phyloP scores from a whole-genome alignment of 176 grass and related monocot genomes.

The Tuctoria greenei region DNA sequence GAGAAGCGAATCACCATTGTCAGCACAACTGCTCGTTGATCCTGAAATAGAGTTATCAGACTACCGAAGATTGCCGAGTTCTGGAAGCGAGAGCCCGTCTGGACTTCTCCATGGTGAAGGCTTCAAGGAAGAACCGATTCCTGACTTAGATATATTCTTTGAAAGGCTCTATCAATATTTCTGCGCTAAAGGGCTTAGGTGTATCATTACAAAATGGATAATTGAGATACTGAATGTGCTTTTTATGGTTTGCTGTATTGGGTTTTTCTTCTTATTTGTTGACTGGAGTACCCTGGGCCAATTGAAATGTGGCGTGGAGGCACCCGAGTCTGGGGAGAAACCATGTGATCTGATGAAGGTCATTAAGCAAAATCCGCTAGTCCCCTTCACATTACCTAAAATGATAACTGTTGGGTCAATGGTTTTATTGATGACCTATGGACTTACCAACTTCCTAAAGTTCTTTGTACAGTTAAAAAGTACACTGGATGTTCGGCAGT shows the following conservation, averaged over 20 bases:
- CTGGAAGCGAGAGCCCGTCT: constrained; percentile 71
- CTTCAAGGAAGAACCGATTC: constrained; percentile 58
- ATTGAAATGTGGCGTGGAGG: constrained; percentile 88
- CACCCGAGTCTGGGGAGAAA: constrained; percentile 79
- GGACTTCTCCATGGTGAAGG: constrained; percentile 75
- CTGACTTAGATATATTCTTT: constrained; percentile 91
- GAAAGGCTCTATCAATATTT: constrained; percentile 89
- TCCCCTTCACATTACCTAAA: constrained; percentile 90
- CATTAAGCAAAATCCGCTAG: constrained; percentile 75
- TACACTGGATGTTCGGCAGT: constrained; percentile 70
- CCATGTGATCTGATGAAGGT: constrained; percentile 81
- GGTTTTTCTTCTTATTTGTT: constrained; percentile 90
- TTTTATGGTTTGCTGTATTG: constrained; percentile 92
- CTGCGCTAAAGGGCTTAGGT: constrained; percentile 84
- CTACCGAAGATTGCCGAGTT: constrained; percentile 58
- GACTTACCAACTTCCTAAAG: constrained; percentile 91
- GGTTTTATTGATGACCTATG: constrained; percentile 79
- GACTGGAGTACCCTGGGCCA: constrained; percentile 75
- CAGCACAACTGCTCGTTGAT: constrained; percentile 56
- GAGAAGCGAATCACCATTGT: constrained; percentile 56
- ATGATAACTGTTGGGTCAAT: constrained; percentile 81
- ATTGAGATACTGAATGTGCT: constrained; percentile 80
- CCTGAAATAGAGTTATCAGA: constrained; percentile 90
- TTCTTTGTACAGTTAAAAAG: constrained; percentile 90
- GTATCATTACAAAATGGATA: constrained; percentile 91